Percentiles rank a stretch among this genome's conserved stretches.
Conservation (phyloP, 2,329 filamentous ascomycete species). For the Orbilia javanica region DNA sequence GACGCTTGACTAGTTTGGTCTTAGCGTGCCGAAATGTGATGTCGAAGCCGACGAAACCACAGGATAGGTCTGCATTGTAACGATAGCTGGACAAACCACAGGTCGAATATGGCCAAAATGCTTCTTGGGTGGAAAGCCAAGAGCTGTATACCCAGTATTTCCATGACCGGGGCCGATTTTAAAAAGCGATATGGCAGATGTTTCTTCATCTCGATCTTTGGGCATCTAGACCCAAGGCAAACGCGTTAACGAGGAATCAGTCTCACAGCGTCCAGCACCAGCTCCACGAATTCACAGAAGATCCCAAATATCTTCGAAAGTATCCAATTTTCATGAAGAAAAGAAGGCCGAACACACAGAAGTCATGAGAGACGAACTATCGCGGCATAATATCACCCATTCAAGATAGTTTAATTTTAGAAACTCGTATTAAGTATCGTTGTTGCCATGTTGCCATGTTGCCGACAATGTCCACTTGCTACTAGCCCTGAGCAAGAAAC, state of each 20-base stretch:
- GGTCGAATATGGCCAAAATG: background rate
- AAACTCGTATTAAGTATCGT: background rate
- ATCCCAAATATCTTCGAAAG: too few relatives aligned
- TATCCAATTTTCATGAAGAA: too few relatives aligned
- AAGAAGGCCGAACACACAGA: background rate
- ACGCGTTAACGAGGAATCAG: too few relatives aligned
- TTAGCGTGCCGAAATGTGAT: constrained; percentile 6
- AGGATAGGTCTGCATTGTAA: background rate
- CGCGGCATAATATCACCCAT: background rate
- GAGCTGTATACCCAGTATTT: background rate
- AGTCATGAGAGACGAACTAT: background rate
- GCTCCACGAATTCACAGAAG: too few relatives aligned
- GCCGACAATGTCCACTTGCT: background rate
- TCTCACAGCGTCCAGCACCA: background rate
- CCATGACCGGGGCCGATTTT: background rate
- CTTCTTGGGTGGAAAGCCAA: background rate
- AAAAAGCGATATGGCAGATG: background rate
- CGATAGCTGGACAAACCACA: background rate
- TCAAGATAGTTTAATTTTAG: background rate
- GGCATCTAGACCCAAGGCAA: too few relatives aligned
- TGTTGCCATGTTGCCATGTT: background rate
- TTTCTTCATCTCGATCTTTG: background rate
- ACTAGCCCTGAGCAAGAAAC: background rate
- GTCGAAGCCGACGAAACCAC: constrained; percentile 5
- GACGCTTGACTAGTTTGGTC: background rate